phyloP scores from a whole-genome alignment of 345 rosid species.

The Erodium maritimum region DNA sequence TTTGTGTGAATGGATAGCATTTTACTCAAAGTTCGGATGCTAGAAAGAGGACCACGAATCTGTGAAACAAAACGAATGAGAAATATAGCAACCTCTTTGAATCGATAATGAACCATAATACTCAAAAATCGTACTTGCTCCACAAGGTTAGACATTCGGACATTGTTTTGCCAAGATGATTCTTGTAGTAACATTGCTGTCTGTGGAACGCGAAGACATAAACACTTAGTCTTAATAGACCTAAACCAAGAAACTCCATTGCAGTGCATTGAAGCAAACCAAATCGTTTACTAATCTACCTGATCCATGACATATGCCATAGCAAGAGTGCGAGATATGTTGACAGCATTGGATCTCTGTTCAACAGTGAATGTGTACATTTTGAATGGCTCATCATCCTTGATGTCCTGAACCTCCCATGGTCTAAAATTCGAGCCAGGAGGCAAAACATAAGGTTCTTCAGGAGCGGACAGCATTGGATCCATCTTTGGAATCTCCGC shows the following conservation, averaged over 20 bases:
- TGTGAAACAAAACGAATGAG: slow-evolving; percentile 14
- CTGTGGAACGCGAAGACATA: slow-evolving; percentile 27
- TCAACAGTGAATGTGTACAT: slow-evolving; percentile 38
- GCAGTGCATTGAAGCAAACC: neutral
- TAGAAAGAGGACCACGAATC: slow-evolving; percentile 82
- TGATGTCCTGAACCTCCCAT: slow-evolving; percentile 22
- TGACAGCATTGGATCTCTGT: slow-evolving; percentile 59
- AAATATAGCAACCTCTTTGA: slow-evolving; percentile 6
- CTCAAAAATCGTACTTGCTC: slow-evolving; percentile 45
- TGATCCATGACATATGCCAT: slow-evolving; percentile 97
- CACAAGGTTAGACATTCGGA: slow-evolving; percentile 74
- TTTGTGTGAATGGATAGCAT: slow-evolving; percentile 63
- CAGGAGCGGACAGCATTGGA: slow-evolving; percentile 26
- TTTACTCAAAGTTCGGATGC: slow-evolving; percentile 67
- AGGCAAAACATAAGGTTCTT: slow-evolving; percentile 42
- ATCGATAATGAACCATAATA: slow-evolving; percentile 5
- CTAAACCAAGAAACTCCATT: neutral
- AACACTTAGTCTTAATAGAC: neutral
- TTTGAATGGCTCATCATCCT: slow-evolving; percentile 14
- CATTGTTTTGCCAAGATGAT: slow-evolving; percentile 85
- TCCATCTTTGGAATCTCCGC: slow-evolving; percentile 57
- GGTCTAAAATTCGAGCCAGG: slow-evolving; percentile 16
- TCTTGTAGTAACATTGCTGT: slow-evolving; percentile 74
- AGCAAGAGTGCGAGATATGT: slow-evolving; percentile 61
- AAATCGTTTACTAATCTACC: slow-evolving; percentile 23